Conservation (phyloP, 306 rosid genomes). For the Cicer pinnatifidum region DNA sequence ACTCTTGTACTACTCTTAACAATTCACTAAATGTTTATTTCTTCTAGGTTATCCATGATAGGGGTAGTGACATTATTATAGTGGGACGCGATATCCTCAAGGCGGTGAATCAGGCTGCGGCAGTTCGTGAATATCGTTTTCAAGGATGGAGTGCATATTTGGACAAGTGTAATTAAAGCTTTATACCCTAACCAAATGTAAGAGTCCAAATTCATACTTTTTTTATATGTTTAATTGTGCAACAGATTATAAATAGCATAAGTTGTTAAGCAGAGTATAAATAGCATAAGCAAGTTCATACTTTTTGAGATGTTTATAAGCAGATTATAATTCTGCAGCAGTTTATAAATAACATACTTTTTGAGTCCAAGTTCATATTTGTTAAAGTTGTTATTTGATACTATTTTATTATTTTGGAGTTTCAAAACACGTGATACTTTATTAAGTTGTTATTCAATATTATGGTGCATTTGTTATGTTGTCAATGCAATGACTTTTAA, state of each 20-base stretch:
- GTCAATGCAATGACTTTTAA: too few species aligned
- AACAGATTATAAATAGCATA: neutral
- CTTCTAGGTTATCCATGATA: conserved; percentile 68
- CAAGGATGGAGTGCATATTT: conserved; percentile 89
- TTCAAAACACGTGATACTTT: too few species aligned
- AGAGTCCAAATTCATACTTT: neutral
- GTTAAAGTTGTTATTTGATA: too few species aligned
- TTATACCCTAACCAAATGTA: neutral
- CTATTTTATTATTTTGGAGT: too few species aligned
- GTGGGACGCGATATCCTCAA: conserved; percentile 91
- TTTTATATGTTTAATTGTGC: neutral
- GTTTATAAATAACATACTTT: too few species aligned
- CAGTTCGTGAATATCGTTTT: conserved; percentile 71
- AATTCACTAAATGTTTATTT: conserved; percentile 37
- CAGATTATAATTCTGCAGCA: too few species aligned
- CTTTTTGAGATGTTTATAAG: too few species aligned
- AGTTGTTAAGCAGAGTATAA: too few species aligned
- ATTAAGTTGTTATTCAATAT: too few species aligned
- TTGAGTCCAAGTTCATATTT: too few species aligned
- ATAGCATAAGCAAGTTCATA: too few species aligned
- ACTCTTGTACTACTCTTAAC: conserved; percentile 1
- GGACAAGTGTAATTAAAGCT: conserved; percentile 16
- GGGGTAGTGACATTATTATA: conserved; percentile 85
- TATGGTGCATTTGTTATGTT: too few species aligned
- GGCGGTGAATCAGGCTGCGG: conserved; percentile 66